Percentiles rank a stretch among this genome's conserved stretches.
Conservation (phyloP, 768 basidiomycete genomes). For the Brasilioporus rufonigricans region DNA sequence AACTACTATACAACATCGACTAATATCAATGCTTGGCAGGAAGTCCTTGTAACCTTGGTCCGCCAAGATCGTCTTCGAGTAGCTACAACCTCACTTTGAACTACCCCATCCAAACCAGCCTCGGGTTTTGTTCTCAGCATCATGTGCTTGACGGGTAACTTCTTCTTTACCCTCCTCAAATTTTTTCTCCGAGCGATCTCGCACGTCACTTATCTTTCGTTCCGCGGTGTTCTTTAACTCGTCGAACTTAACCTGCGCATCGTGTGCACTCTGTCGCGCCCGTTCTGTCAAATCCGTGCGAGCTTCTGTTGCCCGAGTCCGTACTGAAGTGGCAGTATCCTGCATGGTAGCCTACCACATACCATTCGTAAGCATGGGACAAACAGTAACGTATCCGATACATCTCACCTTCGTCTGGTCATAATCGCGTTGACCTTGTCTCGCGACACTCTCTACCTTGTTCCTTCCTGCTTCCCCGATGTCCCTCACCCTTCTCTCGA, state of each 20-base stretch:
- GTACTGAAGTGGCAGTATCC: conserved; percentile 11
- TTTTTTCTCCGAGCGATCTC: conserved; percentile 25
- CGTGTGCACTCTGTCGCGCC: conserved; percentile 25
- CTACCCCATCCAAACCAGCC: conserved; percentile 42
- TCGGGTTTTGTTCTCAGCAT: conserved; percentile 28
- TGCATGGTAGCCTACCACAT: conserved; percentile 22
- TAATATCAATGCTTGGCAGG: neutral
- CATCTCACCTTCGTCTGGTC: conserved; percentile 35
- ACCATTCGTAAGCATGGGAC: neutral
- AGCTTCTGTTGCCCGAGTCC: conserved; percentile 19
- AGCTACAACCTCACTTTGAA: conserved; percentile 19
- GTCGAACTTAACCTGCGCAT: conserved; percentile 22
- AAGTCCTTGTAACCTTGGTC: neutral
- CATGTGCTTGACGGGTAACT: conserved; percentile 18
- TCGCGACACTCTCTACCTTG: conserved; percentile 26
- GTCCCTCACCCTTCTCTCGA: conserved; percentile 27
- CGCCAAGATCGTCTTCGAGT: neutral
- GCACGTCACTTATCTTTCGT: conserved; percentile 23
- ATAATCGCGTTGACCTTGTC: conserved; percentile 34
- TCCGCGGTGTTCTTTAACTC: conserved; percentile 27
- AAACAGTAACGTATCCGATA: neutral
- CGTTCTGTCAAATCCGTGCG: conserved; percentile 26
- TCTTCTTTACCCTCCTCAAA: conserved; percentile 32
- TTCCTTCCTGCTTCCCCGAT: conserved; percentile 31
- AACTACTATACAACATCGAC: neutral